Conservation (phyloP, 2,329 filamentous ascomycete species). For the Trichocomaceae sp. region DNA sequence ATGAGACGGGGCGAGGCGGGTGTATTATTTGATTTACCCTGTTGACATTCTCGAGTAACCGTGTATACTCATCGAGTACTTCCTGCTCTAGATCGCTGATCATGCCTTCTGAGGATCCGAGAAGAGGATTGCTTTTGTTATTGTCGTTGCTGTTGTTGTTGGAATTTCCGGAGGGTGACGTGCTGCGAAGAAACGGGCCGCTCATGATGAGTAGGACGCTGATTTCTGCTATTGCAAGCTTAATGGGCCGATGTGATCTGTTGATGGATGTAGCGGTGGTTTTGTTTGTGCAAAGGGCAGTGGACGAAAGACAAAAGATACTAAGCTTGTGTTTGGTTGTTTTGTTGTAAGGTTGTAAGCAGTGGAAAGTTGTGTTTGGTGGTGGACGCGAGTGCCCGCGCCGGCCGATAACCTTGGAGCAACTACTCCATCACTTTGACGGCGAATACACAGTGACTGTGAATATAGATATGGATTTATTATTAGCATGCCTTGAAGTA, state of each 20-base stretch:
- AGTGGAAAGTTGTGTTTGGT: no score
- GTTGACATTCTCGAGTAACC: conserved; percentile 83
- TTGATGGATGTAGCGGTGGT: background rate
- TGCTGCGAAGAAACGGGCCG: conserved; percentile 1
- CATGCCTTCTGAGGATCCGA: conserved; percentile 30
- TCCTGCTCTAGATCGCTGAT: conserved; percentile 82
- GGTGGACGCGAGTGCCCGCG: conserved; percentile 1
- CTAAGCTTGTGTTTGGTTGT: background rate
- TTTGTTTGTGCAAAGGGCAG: background rate
- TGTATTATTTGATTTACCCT: conserved; percentile 50
- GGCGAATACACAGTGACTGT: no score
- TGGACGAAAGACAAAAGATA: background rate
- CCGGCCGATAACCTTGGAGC: background rate
- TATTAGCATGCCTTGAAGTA: background rate
- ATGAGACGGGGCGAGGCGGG: no score
- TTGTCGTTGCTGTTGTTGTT: background rate
- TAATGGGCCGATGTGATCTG: background rate
- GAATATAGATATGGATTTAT: background rate
- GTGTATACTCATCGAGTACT: conserved; percentile 87
- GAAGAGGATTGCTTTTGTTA: conserved; percentile 28
- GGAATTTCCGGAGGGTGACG: conserved; percentile 5
- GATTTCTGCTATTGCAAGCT: background rate
- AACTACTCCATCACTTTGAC: no score
- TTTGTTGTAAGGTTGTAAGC: no score
- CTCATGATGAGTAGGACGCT: background rate